phyloP scores from a whole-genome alignment of 108 stramenopile species.

The Nitzschia palea region DNA sequence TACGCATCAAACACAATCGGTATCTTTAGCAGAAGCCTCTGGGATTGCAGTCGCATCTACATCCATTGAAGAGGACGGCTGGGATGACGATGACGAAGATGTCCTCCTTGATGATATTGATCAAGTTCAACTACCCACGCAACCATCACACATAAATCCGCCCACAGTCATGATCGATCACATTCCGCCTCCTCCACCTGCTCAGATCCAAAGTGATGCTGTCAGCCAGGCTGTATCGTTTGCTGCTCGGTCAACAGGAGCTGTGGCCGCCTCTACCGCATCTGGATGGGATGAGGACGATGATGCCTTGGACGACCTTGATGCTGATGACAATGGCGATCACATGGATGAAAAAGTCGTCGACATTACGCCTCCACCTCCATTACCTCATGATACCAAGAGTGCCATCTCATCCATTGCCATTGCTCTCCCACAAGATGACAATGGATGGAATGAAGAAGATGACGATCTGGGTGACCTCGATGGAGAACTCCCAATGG shows the following conservation, averaged over 20 bases:
- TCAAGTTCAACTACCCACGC: not conserved
- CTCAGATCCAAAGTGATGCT: not conserved
- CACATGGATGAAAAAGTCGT: not conserved
- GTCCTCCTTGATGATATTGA: not conserved
- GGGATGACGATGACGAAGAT: constrained; percentile 17
- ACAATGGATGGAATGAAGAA: constrained; percentile 11
- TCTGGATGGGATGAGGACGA: constrained; percentile 18
- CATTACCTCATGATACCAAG: not conserved
- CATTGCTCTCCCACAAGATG: not conserved
- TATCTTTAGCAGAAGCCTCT: not conserved
- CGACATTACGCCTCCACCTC: constrained; percentile 1
- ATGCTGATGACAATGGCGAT: not conserved
- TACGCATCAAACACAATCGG: not conserved
- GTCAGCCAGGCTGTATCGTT: not conserved
- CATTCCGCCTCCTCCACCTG: constrained; percentile 8
- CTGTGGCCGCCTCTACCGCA: not conserved
- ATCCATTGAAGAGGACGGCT: constrained; percentile 2
- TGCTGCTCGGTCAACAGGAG: not conserved
- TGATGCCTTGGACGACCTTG: constrained; percentile 7
- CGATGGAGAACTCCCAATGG: not conserved
- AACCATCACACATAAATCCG: not conserved
- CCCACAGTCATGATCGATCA: not conserved
- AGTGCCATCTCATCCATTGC: not conserved
- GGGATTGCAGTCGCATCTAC: not conserved
- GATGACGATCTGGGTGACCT: constrained; percentile 8